Base-by-base conservation (phyloP, 106 monocot genomes). In the Phalaenopsis equestris region DNA sequence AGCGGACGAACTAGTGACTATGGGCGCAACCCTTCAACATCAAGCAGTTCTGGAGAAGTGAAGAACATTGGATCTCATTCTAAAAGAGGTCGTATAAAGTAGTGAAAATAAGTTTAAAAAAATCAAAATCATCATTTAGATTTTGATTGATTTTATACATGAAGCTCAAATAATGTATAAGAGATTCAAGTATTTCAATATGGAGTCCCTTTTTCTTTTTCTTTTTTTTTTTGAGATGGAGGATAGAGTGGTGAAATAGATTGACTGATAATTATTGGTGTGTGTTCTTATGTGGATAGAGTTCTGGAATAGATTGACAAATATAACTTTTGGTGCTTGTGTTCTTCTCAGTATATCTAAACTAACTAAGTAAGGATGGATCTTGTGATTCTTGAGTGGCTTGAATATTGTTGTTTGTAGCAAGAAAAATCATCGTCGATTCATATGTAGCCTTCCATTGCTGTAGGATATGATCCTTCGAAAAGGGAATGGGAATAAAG, bases 1-100 rank as follows among this genome's bases (percentile, higher is more conserved):
- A 83, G 86, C 19, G 81, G 73, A 8, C 76, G 16, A 23, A 90
- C 90, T 67, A 92, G 87, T 24, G 92, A 87, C 7, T 88, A 87
- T 41, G 87, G 87, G 37, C 81, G 76, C 42, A 82, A 87, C 30
- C 76, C 84, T 8, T 84, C 87, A 0, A 77, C 80, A 1, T 87
- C 84, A 37, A 82, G 82, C 82, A 82, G 77, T 52, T 87, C 87
- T 24, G 76, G 76, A 3, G 76, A 76, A 12, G 5, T 49, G 46
- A 76, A 3, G 10, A 23, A 14, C 2, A 14, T 19, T 17, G 21
- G 24, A 11, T 52, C 49, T 52, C 76, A 3, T 12, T 49, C 76
- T 30, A 19, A 30, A 21, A 76, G 24, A 76, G 43, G 76, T 49
- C 19, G 74, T 17, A 9, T 8, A n/a, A 45, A 74, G 43, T 37